phyloP scores from a whole-genome alignment of 2,329 filamentous ascomycete genomes.

The Beauveria bassiana region DNA sequence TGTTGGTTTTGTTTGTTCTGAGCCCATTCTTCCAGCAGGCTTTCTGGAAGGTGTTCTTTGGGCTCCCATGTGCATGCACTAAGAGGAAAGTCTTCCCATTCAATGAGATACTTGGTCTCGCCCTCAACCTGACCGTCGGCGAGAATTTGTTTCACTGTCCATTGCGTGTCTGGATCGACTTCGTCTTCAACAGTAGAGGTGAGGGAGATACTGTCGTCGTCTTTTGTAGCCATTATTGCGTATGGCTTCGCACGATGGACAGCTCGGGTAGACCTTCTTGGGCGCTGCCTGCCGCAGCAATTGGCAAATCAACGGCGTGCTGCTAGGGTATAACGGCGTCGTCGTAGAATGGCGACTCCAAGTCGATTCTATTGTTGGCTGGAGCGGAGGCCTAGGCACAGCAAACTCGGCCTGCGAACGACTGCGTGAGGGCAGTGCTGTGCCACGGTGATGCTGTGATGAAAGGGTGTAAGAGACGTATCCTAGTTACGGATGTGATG shows the following conservation, averaged over 20 bases:
- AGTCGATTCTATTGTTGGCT: background rate
- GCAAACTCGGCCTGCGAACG: background rate
- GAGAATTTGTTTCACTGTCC: constrained; percentile 43
- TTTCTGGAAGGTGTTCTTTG: constrained; percentile 30
- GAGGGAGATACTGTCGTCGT: constrained; percentile 25
- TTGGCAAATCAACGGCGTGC: too few relatives aligned
- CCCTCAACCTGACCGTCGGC: constrained; percentile 31
- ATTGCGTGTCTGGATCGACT: constrained; percentile 36
- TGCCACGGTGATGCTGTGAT: background rate
- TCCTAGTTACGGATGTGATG: background rate
- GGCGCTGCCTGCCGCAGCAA: background rate
- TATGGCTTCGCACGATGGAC: background rate
- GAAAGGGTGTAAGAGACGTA: background rate
- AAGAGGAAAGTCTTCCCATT: constrained; percentile 30
- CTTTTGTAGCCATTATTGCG: constrained; percentile 13
- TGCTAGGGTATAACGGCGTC: background rate
- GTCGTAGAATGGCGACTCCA: background rate
- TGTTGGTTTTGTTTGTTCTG: constrained; percentile 29
- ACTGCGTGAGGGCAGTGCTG: background rate
- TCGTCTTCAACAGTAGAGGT: constrained; percentile 26
- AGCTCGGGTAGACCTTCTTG: background rate
- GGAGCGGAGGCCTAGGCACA: background rate
- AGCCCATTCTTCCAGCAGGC: constrained; percentile 36
- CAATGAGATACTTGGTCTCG: constrained; percentile 25
- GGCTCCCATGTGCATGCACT: constrained; percentile 43